These are phyloP conservation scores for Phytopythium chamaehyphon DNA, from an alignment of 352 stramenopile species.

Conservation along the genomic window DNA sequence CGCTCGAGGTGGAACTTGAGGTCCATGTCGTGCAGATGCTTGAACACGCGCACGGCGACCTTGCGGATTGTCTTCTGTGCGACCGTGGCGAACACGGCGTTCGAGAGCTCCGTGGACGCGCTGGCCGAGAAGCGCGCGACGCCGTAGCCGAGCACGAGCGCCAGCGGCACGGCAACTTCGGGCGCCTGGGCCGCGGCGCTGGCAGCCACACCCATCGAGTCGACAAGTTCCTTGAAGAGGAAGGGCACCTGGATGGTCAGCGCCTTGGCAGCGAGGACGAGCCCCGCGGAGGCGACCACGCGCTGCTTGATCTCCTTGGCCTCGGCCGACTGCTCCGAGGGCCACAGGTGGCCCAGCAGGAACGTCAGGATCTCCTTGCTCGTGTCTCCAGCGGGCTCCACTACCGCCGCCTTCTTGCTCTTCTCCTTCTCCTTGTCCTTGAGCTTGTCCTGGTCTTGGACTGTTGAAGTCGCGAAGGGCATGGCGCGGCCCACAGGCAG, in stretches of 20 bases:
- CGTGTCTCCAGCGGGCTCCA: slow-evolving; percentile 21
- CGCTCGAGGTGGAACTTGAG: slow-evolving; percentile 94
- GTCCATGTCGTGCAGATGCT: slow-evolving; percentile 93
- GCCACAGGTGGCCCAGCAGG: slow-evolving; percentile 63
- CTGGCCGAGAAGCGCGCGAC: slow-evolving; percentile 87
- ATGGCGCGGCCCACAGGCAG: slow-evolving; percentile 15
- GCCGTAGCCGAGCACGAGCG: slow-evolving; percentile 94
- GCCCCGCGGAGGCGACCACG: slow-evolving; percentile 74
- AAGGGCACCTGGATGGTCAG: slow-evolving; percentile 96
- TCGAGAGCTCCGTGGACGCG: slow-evolving; percentile 92
- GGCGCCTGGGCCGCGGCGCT: slow-evolving; percentile 24
- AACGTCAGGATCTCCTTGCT: slow-evolving; percentile 58
- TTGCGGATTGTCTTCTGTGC: slow-evolving; percentile 95
- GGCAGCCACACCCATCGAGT: slow-evolving; percentile 58
- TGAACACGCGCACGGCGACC: slow-evolving; percentile 92
- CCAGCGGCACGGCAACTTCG: slow-evolving; percentile 57
- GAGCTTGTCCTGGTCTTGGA: too few species aligned
- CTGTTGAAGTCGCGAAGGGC: slow-evolving; percentile 32
- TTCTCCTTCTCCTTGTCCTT: slow-evolving; percentile 19
- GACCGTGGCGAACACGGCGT: slow-evolving; percentile 95
- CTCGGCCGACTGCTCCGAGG: slow-evolving; percentile 46
- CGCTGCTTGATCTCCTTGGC: slow-evolving; percentile 70
- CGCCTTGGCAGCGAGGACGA: slow-evolving; percentile 90
- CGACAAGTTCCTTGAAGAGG: slow-evolving; percentile 96
- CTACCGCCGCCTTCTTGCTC: slow-evolving; percentile 12